Conservation (phyloP, 495 filamentous ascomycete genomes). For the Penicillium paradoxum region DNA sequence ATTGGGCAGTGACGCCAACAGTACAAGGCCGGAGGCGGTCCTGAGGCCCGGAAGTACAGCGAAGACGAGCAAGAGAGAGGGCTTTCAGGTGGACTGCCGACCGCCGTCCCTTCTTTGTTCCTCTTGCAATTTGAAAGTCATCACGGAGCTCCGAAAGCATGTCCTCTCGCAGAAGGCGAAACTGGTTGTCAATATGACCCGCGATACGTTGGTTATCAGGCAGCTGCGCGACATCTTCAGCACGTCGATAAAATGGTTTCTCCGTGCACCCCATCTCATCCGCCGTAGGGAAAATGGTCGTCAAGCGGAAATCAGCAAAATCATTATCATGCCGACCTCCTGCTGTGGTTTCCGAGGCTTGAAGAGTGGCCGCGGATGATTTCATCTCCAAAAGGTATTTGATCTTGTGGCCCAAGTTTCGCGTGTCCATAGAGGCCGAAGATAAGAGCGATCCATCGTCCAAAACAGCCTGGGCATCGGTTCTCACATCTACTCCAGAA, state of each 20-base stretch:
- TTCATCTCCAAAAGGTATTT: constrained; percentile 34
- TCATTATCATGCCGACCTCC: constrained; percentile 83
- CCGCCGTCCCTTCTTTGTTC: constrained; percentile 38
- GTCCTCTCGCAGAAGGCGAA: constrained; percentile 71
- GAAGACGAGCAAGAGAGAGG: constrained; percentile 27
- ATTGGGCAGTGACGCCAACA: constrained; percentile 38
- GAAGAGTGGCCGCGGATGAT: constrained; percentile 1
- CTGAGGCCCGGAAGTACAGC: constrained; percentile 15
- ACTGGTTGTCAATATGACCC: constrained; percentile 70
- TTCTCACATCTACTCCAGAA: constrained; percentile 13
- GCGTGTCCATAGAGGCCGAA: constrained; percentile 26
- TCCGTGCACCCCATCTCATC: constrained; percentile 60
- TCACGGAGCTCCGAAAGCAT: constrained; percentile 63
- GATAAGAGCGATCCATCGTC: constrained; percentile 25
- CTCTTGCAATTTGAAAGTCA: constrained; percentile 46
- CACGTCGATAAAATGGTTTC: constrained; percentile 54
- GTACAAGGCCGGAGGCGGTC: constrained; percentile 33
- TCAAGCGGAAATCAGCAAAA: constrained; percentile 53
- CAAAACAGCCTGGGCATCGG: constrained; percentile 28
- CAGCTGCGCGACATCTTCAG: constrained; percentile 30
- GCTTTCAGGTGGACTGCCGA: constrained; percentile 20
- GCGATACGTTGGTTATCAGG: constrained; percentile 33
- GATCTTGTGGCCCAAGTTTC: constrained; percentile 41
- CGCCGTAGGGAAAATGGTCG: constrained; percentile 61
- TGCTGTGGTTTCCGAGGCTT: constrained; percentile 27